Conservation (phyloP, 2,329 filamentous ascomycete species). For the Pezicula neosporulosa region DNA sequence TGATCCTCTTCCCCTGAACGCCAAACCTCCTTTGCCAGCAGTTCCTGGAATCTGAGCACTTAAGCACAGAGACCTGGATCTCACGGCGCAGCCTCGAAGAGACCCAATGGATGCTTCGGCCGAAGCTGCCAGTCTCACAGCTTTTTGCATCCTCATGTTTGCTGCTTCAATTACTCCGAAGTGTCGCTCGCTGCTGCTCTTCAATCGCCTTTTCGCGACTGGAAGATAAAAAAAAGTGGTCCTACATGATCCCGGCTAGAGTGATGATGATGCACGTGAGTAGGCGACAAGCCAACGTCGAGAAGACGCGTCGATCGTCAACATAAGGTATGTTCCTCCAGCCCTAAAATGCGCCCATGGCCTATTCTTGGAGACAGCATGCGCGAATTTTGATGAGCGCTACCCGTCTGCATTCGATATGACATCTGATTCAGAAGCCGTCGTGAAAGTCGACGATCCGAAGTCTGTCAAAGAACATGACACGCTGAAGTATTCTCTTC, state of each 20-base stretch:
- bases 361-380: no score
- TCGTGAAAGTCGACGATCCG: constrained; percentile 4
- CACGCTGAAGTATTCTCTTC: constrained; percentile 82
- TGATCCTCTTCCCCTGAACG: constrained; percentile 11
- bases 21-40: constrained; percentile 6
- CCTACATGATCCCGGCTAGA: not conserved
- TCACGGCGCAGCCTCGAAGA: constrained; percentile 15
- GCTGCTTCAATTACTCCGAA: constrained; percentile 10
- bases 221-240: not conserved
- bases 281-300: no score
- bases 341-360: no score
- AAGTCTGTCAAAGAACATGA: constrained; percentile 36
- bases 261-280: no score
- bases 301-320: no score
- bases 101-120: constrained; percentile 18
- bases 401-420: constrained; percentile 15
- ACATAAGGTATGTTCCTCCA: no score
- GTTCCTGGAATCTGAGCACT: constrained; percentile 19
- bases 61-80: constrained; percentile 25
- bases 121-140: constrained; percentile 22
- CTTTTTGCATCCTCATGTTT: constrained; percentile 26
- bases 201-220: not conserved
- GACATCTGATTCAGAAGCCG: constrained; percentile 10
- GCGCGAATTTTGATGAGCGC: not conserved
- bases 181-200: not conserved